Evolutionary conservation across 2,329 filamentous ascomycete species (phyloP), one percentile per base, ranked within the genome.

Genomic region (Allantophomopsis cytisporea): DNA sequence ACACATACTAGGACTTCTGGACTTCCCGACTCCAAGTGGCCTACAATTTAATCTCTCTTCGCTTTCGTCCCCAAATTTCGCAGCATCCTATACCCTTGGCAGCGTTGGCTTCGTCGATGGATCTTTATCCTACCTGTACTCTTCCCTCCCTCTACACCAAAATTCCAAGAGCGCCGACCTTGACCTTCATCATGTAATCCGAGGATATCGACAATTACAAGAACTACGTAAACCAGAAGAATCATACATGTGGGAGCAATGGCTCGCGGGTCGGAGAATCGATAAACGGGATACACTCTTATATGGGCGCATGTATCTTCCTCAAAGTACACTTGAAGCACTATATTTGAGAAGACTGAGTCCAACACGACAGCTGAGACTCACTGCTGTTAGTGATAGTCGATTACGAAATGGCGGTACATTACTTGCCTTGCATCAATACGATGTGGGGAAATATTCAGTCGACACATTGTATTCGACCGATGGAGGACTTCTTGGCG

Each of bases 41-140:
- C 65, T 96, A 36, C 81, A 85, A 43, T 67, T 98, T 39, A 85
- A 86, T 42, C 74, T 96, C 42, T 94, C 89, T 7, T 93, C 91
- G 7, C 79, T 98, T 21, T 85, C 88, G 7, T 88, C 88, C 14
- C 81, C 86, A 7, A 86, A 94, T 59, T 95, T 96, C 53, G 89
- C 88, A 17, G 94, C 88, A 13, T 89, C 87, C 31, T 98, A 98
- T 61, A 83, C 85, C 33, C 74, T 98, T 35, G 86, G 87, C 44
- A 93, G 81, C 33, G 73, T 93, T 13, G 91, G 89, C 43, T 71
- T 94, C 30, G 88, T 98, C 38, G 89, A 96, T 63, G 91, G 91
- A 57, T 94, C 87, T n/a, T 74, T 98, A 41, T 94, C 88, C 12
- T 98, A 96, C 62, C 75, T 98, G 39, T 96, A 94, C 65, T 93